phyloP scores from a whole-genome alignment of 1,284 basidiomycete species.

The Puccinia polysora region DNA sequence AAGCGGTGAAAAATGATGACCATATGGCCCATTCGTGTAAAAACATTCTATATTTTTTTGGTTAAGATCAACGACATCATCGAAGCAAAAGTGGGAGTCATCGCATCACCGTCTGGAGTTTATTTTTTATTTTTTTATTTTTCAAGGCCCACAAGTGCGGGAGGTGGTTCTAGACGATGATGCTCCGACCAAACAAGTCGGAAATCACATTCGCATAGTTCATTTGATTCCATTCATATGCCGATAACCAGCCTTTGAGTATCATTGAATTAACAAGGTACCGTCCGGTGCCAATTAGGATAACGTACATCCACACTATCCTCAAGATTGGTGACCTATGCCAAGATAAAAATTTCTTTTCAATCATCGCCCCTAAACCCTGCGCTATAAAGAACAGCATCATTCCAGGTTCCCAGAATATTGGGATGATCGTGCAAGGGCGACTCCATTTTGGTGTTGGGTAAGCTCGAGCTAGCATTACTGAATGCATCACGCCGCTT shows the following conservation, averaged over 20 bases:
- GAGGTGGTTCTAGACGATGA: neutral
- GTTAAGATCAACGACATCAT: no score
- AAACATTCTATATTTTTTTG: no score
- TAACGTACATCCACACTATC: constrained; percentile 24
- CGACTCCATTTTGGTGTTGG: constrained; percentile 17
- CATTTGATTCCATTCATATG: constrained; percentile 37
- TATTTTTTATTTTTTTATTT: neutral
- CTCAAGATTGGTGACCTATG: neutral
- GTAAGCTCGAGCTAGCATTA: constrained; percentile 31
- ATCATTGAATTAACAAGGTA: constrained; percentile 30
- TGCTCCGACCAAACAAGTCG: constrained; percentile 16
- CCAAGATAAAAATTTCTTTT: constrained; percentile 5
- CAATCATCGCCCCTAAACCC: constrained; percentile 22
- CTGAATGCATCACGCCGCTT: constrained; percentile 33
- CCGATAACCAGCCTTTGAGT: constrained; percentile 35
- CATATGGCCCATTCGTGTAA: no score
- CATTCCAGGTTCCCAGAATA: constrained; percentile 39
- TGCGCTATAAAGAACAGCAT: constrained; percentile 40
- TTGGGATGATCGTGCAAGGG: constrained; percentile 27
- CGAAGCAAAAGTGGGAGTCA: no score
- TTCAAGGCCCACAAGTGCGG: neutral
- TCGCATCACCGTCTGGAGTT: no score
- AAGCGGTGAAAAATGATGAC: no score
- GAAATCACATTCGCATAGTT: constrained; percentile 26
- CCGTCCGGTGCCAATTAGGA: constrained; percentile 32